These are phyloP conservation scores for Quercus phellos DNA, from an alignment of 331 rosid species.

Conservation along the genomic window DNA sequence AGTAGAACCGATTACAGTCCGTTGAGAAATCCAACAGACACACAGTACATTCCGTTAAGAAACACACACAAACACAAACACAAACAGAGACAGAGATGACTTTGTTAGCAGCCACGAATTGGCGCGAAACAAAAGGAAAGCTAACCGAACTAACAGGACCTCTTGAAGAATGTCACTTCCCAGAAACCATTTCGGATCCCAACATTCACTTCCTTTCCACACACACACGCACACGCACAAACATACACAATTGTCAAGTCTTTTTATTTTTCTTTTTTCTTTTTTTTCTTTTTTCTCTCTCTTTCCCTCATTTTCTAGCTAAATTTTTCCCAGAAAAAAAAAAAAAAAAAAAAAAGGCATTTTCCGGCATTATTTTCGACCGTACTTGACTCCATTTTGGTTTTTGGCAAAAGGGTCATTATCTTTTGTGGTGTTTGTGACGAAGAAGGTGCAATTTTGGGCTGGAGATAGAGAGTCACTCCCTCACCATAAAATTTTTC, in stretches of 20 bases:
- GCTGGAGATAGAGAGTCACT: constrained; percentile 3
- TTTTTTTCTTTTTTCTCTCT: not conserved
- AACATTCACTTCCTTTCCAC: constrained; percentile 41
- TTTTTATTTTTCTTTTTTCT: constrained; percentile 7
- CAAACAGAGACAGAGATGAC: constrained; percentile 13
- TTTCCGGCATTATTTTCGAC: constrained; percentile 1
- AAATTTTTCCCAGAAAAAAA: not conserved
- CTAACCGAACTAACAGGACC: constrained; percentile 63
- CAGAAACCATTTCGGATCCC: constrained; percentile 37
- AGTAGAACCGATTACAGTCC: not conserved
- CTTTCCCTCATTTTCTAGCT: constrained; percentile 3
- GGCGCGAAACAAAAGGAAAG: constrained; percentile 78
- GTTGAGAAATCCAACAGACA: not conserved
- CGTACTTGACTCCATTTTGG: not conserved
- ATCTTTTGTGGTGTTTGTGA: not conserved
- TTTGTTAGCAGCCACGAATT: constrained; percentile 58
- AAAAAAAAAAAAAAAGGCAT: constrained; percentile 18
- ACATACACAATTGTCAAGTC: not conserved
- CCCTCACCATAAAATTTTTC: not conserved
- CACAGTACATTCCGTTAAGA: not conserved
- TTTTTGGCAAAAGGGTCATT: constrained; percentile 15
- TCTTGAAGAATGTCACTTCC: constrained; percentile 64
- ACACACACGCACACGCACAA: constrained; percentile 19
- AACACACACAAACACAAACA: not conserved
- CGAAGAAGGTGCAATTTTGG: constrained; percentile 1